Evolutionary conservation across 2,329 filamentous ascomycete species (phyloP), one percentile per base, ranked within the genome.

Genomic region (Phialemoniopsis sp.): DNA sequence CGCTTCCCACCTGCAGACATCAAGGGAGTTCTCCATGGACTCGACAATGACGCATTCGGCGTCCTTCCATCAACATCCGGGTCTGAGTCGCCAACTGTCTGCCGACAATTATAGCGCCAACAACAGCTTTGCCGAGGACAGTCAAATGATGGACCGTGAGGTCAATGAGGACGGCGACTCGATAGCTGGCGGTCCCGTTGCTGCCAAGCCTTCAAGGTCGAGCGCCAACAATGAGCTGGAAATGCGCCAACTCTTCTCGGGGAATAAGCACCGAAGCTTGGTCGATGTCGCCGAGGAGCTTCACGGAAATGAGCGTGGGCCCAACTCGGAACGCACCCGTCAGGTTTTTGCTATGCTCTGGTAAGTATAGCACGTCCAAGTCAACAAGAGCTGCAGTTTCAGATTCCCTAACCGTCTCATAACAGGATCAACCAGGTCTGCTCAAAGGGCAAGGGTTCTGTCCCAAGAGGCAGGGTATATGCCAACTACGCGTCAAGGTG

Each of bases 401-500:
- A 19, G 18, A 29, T 31, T 43, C 29, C 19, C 44, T 45, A 36
- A 47, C 39, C 9, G 10, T 8, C 39, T 38, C 37, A 35, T 13
- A 48, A 6, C 50, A 89, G 85, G 85, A 80, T 91, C 50, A 82
- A 82, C 53, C 73, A 76, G 37, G 81, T 85, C 2, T 91, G 87
- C 61, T 72, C 77, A 34, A 80, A 80, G 45, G 85, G 85, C 32
- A 88, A 87, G 58, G 85, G 84, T 1, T 96, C 93, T 6, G 91
- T 97, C 1, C 89, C 93, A 7, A 78, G 93, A 52, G 93, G 93
- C 48, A 78, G 91, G 43, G 93, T 98, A 3, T 98, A 97, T 62
- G 89, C 90, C 44, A 90, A 90, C 59, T 98, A 98, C 61, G 93
- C 91, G 35, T 89, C 87, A 18, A 82, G 88, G 46, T 98, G 93